Base-by-base conservation (phyloP, 2,329 filamentous ascomycete species). In the Periglandula ipomoeae region DNA sequence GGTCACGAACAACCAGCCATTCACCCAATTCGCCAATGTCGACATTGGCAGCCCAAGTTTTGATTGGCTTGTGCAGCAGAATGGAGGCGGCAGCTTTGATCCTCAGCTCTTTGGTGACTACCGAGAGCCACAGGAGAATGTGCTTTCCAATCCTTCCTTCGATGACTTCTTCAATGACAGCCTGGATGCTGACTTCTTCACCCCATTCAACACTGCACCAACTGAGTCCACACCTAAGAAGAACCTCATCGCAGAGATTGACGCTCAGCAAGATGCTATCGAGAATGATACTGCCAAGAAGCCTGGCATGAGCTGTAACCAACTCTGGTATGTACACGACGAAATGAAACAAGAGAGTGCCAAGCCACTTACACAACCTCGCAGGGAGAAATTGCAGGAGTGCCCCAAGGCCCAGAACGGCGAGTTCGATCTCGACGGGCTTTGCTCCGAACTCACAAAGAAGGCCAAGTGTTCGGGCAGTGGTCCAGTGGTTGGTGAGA, bases 391-490 rank as follows among this genome's bases (percentile, higher is more conserved):
- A 69, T 69, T 96, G 20, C 88, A 94, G 70, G 81, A 78, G 32
- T 94, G 89, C 65, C 84, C 89, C 52, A 89, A 86, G 64, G 93
- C 95, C 58, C 86, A 90, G 62, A 87, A 81, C 50, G 90, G 90
- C 58, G 90, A 94, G 58, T 89, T 97, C 55, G 93, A 98, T 57
- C 85, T 98, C 44, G 93, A 98, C 62, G 83, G 85, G 30, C 78
- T 98, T 22, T 98, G 93, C 70, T 86, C 85, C 4, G 90, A 98
- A 63, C 79, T 98, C 13, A 87, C 91, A 55, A 87, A 90, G 65
- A 98, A 98, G 71, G 93, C 93, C 50, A 93, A 91, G 63, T 98
- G 93, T 66, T 95, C 89, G 0, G 87, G 95, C 57, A 85, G 78
- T 17, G 91, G 93, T 15, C 88, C 94, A 11, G 88, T 95, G 17